A percentile compares a stretch with the other conserved stretches of the same genome.
Conservation (phyloP, 2,329 filamentous ascomycete genomes). For the Aaosphaeria arxii region DNA sequence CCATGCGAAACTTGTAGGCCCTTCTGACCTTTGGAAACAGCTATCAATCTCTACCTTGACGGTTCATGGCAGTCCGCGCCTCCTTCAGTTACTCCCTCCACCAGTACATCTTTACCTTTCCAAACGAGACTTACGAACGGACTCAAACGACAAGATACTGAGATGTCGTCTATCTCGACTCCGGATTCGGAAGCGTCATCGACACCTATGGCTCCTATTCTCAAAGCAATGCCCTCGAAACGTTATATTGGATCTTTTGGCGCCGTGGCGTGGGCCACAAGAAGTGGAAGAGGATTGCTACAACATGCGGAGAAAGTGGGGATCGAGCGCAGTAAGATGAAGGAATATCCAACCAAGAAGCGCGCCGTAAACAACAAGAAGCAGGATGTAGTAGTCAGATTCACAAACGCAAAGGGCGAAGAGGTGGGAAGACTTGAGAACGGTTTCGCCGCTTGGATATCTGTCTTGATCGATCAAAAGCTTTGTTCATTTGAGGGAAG, state of each 20-base stretch:
- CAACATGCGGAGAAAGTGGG: constrained; percentile 78
- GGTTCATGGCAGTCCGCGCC: constrained; percentile 55
- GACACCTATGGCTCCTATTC: constrained; percentile 12
- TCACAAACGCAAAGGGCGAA: constrained; percentile 73
- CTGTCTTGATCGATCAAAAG: constrained; percentile 84
- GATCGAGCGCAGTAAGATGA: constrained; percentile 66
- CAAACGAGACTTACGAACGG: constrained; percentile 21
- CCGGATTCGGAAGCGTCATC: constrained; percentile 14
- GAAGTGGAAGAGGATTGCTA: constrained; percentile 72
- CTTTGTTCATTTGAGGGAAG: constrained; percentile 83
- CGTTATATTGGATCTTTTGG: constrained; percentile 92
- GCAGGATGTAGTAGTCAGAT: constrained; percentile 85
- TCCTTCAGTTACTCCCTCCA: constrained; percentile 6
- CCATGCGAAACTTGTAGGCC: background rate
- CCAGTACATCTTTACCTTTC: constrained; percentile 11
- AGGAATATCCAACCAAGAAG: constrained; percentile 14
- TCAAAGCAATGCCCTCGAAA: constrained; percentile 50
- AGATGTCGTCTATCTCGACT: constrained; percentile 19
- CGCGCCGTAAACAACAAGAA: constrained; percentile 49
- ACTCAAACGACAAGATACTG: constrained; percentile 8
- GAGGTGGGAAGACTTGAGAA: constrained; percentile 87
- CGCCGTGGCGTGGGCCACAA: constrained; percentile 86
- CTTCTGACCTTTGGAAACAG: constrained; percentile 17
- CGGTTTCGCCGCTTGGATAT: constrained; percentile 88
- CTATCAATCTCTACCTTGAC: constrained; percentile 64